phyloP scores from a whole-genome alignment of 768 basidiomycete species.

The Tricholomella constricta region DNA sequence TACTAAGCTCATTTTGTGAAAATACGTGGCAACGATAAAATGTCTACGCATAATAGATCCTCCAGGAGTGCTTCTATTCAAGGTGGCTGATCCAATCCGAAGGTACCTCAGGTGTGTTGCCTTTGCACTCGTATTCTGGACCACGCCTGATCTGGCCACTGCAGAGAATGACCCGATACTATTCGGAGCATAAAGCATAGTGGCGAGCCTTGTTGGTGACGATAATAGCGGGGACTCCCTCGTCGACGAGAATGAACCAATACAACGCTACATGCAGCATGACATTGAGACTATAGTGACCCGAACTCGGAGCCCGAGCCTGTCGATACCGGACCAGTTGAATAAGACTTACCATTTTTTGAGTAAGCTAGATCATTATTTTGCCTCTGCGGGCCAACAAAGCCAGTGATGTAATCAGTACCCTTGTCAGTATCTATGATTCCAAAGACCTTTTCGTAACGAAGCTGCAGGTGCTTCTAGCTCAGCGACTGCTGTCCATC shows the following conservation, averaged over 20 bases:
- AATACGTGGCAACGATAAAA: slow-evolving; percentile 92
- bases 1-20: slow-evolving; percentile 84
- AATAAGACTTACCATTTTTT: slow-evolving; percentile 16
- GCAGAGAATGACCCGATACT: slow-evolving; percentile 85
- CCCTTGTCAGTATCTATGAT: slow-evolving; percentile 96
- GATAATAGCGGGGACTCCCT: slow-evolving; percentile 79
- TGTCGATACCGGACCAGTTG: slow-evolving; percentile 93
- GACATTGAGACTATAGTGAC: slow-evolving; percentile 89
- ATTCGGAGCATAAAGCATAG: slow-evolving; percentile 94
- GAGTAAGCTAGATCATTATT: neutral
- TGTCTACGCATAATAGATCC: slow-evolving; percentile 91
- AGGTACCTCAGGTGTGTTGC: slow-evolving; percentile 74
- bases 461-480: slow-evolving; percentile 90
- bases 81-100: slow-evolving; percentile 91
- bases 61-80: slow-evolving; percentile 87
- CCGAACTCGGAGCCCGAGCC: slow-evolving; percentile 97
- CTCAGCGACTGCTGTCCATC: slow-evolving; percentile 80
- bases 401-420: slow-evolving; percentile 92
- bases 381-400: slow-evolving; percentile 65
- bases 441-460: slow-evolving; percentile 96
- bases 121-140: neutral
- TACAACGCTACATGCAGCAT: slow-evolving; percentile 70
- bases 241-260: slow-evolving; percentile 82
- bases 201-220: slow-evolving; percentile 86
- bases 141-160: neutral